A percentile compares a stretch with the other conserved stretches of the same genome.
phyloP scores from a whole-genome alignment of 192 early-diverging fungal species.

The Spizellomyces sp. region DNA sequence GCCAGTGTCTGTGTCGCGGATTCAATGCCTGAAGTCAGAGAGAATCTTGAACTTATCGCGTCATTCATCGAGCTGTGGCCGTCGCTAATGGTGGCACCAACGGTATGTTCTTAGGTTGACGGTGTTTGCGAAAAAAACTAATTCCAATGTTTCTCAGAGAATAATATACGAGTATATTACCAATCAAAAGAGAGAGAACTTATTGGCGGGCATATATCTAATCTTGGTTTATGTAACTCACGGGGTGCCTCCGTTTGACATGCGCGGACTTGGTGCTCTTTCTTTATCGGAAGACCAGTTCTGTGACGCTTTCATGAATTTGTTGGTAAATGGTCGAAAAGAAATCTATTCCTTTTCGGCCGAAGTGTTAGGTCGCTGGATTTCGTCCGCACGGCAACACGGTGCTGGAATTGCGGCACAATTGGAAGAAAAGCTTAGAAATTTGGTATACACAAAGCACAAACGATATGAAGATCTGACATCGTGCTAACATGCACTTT shows the following conservation, averaged over 20 bases:
- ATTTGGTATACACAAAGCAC: no score
- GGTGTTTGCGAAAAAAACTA: neutral
- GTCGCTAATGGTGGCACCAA: conserved; percentile 60
- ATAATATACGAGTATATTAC: conserved; percentile 24
- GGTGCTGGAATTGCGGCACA: no score
- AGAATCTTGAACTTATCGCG: conserved; percentile 63
- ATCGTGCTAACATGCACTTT: neutral
- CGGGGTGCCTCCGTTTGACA: conserved; percentile 35
- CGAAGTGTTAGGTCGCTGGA: conserved; percentile 47
- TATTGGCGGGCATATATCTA: conserved; percentile 62
- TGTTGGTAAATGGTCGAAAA: conserved; percentile 38
- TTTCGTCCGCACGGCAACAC: no score
- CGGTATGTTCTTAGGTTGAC: conserved; percentile 45
- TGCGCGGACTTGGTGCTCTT: conserved; percentile 19
- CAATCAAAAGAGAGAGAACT: conserved; percentile 36
- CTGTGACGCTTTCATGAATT: neutral
- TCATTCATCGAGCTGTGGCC: conserved; percentile 68
- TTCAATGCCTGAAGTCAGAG: conserved; percentile 37
- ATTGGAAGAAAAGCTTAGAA: no score
- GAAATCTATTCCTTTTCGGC: conserved; percentile 57
- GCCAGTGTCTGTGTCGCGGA: conserved; percentile 19
- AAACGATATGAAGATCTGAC: neutral
- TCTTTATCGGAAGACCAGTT: conserved; percentile 30
- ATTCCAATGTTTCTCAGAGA: conserved; percentile 16
- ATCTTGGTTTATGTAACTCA: conserved; percentile 59